These are phyloP conservation scores for Sisymbrium altissimum DNA, from an alignment of 345 rosid species.

Conservation along the genomic window DNA sequence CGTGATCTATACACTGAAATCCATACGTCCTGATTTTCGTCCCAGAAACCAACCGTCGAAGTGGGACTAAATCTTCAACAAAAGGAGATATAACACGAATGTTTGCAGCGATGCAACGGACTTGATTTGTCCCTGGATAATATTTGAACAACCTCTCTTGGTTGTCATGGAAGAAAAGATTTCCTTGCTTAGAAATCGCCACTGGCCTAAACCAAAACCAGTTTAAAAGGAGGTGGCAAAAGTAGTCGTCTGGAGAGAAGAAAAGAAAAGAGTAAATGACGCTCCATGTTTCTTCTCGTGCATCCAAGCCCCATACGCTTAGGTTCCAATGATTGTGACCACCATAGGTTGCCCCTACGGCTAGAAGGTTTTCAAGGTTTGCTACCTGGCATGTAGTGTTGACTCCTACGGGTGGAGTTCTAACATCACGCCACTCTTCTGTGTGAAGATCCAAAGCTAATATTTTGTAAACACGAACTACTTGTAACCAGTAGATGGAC, in stretches of 20 bases:
- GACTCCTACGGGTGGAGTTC: background rate
- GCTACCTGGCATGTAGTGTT: background rate
- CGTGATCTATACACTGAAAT: no score
- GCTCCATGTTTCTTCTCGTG: background rate
- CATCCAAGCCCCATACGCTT: background rate
- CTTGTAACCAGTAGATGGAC: background rate
- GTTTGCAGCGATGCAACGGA: background rate
- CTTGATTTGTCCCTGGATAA: background rate
- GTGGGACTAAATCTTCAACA: background rate
- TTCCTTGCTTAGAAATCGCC: background rate
- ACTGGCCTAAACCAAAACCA: background rate
- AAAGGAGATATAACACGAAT: background rate
- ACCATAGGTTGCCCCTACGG: background rate
- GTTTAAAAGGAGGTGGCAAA: background rate
- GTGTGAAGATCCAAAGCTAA: background rate
- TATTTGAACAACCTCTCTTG: background rate
- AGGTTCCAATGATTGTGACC: background rate
- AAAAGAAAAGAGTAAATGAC: background rate
- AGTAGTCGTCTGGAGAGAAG: background rate
- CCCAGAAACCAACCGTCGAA: background rate
- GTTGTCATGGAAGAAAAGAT: background rate
- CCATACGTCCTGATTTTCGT: no score
- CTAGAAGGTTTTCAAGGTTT: background rate
- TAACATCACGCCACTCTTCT: background rate
- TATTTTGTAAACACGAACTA: background rate